phyloP scores from a whole-genome alignment of 805 yeast genomes.

The Alloascoidea hylecoeti region DNA sequence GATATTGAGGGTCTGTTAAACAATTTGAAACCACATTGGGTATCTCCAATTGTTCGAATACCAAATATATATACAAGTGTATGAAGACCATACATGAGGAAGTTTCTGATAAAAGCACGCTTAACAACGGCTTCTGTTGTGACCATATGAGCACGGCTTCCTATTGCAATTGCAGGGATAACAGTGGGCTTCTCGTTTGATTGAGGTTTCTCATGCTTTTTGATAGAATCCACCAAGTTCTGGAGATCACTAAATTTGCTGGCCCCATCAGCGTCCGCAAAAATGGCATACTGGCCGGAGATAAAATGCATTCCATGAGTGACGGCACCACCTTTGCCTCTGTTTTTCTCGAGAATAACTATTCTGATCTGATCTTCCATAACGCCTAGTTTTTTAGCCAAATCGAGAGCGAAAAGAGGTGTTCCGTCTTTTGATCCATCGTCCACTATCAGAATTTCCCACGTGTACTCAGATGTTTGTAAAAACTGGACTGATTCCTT shows the following conservation, averaged over 20 bases:
- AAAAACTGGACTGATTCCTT: constrained; percentile 53
- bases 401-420: constrained; percentile 49
- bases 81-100: constrained; percentile 88
- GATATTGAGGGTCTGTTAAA: constrained; percentile 60
- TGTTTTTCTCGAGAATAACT: constrained; percentile 51
- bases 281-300: constrained; percentile 60
- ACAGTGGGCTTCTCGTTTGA: constrained; percentile 3
- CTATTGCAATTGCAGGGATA: constrained; percentile 59
- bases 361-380: constrained; percentile 53
- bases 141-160: constrained; percentile 95
- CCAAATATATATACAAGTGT: constrained; percentile 81
- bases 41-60: constrained; percentile 72
- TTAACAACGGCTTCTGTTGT: constrained; percentile 94
- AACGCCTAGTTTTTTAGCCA: constrained; percentile 18
- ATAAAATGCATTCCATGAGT: constrained; percentile 76
- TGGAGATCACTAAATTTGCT: constrained; percentile 60
- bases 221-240: constrained; percentile 31
- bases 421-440: constrained; percentile 88
- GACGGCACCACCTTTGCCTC: constrained; percentile 97
- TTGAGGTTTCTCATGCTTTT: constrained; percentile 12
- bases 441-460: constrained; percentile 79
- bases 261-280: constrained; percentile 98
- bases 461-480: constrained; percentile 20
- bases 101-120: constrained; percentile 75
- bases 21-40: constrained; percentile 95